These are phyloP conservation scores for Rhodomyrtus psidioides DNA, from an alignment of 441 rosid genomes.

Conservation along the genomic window DNA sequence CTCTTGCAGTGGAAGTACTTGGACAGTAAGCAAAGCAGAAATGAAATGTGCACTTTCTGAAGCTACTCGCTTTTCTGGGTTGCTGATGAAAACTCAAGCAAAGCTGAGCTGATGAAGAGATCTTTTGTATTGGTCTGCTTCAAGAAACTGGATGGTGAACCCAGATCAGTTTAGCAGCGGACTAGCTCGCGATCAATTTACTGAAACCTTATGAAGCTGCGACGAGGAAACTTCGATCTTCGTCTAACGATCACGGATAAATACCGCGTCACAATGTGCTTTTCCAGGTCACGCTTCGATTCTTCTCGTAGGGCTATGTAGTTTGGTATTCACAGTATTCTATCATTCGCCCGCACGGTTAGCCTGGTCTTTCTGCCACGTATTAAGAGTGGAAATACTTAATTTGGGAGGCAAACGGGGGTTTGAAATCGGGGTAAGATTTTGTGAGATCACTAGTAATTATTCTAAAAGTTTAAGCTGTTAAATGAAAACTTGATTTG, in stretches of 20 bases:
- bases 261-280: not conserved
- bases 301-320: not conserved
- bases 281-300: not conserved
- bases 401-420: too few relatives aligned
- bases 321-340: too few relatives aligned
- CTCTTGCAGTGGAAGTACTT: not conserved
- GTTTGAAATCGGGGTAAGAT: too few relatives aligned
- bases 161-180: not conserved
- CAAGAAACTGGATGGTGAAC: not conserved
- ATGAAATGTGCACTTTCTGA: not conserved
- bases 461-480: too few relatives aligned
- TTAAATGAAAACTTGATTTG: too few relatives aligned
- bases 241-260: not conserved
- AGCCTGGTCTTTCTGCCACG: too few relatives aligned
- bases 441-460: too few relatives aligned
- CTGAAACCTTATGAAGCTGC: not conserved
- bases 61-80: not conserved
- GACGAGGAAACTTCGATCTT: fast-evolving
- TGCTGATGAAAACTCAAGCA: not conserved
- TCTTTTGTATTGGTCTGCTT: not conserved
- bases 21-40: not conserved
- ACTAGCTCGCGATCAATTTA: not conserved
- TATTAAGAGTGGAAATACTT: too few relatives aligned
- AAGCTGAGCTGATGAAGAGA: not conserved
- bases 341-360: too few relatives aligned